Conservation (phyloP, 768 basidiomycete species). For the Lactarius pseudohatsudake region DNA sequence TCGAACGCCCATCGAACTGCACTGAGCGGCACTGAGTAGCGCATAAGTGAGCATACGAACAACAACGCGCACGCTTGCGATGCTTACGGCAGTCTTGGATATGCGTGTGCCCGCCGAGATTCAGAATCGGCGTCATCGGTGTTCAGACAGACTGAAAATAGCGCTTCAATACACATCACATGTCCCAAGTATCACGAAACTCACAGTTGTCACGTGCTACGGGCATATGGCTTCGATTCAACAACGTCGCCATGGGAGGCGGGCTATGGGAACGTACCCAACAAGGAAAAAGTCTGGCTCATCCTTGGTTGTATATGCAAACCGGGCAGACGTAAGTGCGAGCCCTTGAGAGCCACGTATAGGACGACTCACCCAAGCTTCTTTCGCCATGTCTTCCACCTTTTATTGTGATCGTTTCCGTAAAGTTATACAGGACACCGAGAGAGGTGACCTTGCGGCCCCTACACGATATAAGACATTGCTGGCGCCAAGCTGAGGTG, state of each 20-base stretch:
- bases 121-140: slow-evolving; percentile 75
- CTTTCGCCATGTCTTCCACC: slow-evolving; percentile 74
- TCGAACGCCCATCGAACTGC: slow-evolving; percentile 71
- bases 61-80: slow-evolving; percentile 39
- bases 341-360: slow-evolving; percentile 20
- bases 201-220: slow-evolving; percentile 65
- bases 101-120: slow-evolving; percentile 82
- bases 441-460: slow-evolving; percentile 76
- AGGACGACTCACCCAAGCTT: slow-evolving; percentile 59
- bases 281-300: slow-evolving; percentile 81
- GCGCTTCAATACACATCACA: not conserved
- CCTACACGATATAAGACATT: slow-evolving; percentile 33
- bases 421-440: slow-evolving; percentile 78
- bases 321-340: slow-evolving; percentile 43
- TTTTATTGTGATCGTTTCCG: slow-evolving; percentile 64
- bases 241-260: not conserved
- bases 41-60: not conserved
- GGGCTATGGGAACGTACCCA: slow-evolving; percentile 44
- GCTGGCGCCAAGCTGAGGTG: too few relatives aligned
- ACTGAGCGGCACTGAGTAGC: slow-evolving; percentile 49
- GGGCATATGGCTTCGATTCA: slow-evolving; percentile 69
- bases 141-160: slow-evolving; percentile 53
- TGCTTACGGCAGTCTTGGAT: slow-evolving; percentile 74
- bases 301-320: slow-evolving; percentile 71
- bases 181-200: slow-evolving; percentile 25